Evolutionary conservation across 495 filamentous ascomycete species (phyloP).

Genomic region (Xylona heveae): DNA sequence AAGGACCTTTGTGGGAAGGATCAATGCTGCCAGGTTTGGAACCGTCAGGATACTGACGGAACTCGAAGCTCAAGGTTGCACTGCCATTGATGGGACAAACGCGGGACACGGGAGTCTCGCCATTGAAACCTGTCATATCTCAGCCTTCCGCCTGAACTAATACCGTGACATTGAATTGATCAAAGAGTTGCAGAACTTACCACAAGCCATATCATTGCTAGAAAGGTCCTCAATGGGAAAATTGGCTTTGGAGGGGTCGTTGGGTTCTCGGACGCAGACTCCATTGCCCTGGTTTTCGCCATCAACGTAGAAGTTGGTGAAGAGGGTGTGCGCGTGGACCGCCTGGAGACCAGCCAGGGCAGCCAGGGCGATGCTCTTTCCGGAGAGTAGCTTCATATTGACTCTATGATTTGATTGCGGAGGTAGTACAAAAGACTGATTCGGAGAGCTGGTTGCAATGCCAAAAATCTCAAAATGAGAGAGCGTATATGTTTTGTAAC

Average conservation of each 20-base stretch:
- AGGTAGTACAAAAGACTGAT: too few species aligned
- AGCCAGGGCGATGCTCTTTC: too few species aligned
- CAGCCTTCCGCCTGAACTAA: too few species aligned
- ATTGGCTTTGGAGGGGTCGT: constrained; percentile 23
- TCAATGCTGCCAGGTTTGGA: constrained; percentile 33
- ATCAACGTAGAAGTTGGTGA: constrained; percentile 45
- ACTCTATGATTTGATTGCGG: too few species aligned
- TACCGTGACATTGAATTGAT: too few species aligned
- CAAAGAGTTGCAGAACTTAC: constrained; percentile 18
- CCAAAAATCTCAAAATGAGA: too few species aligned
- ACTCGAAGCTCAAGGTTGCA: constrained; percentile 37
- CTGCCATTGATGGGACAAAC: constrained; percentile 31
- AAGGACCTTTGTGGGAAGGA: constrained; percentile 43
- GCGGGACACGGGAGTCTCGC: constrained; percentile 30
- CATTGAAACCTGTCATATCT: constrained; percentile 28
- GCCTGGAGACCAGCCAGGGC: constrained; percentile 3
- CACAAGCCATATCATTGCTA: constrained; percentile 48
- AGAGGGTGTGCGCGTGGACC: constrained; percentile 35
- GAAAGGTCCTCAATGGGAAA: constrained; percentile 28
- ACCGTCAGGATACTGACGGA: constrained; percentile 36
- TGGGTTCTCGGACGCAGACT: constrained; percentile 45
- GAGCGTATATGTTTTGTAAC: too few species aligned
- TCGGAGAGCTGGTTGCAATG: too few species aligned
- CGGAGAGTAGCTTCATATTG: too few species aligned
- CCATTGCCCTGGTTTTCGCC: constrained; percentile 44